A percentile compares a stretch with the other conserved stretches of the same genome.
Conservation (phyloP, 352 stramenopile genomes). For the Pythium sukuiense region DNA sequence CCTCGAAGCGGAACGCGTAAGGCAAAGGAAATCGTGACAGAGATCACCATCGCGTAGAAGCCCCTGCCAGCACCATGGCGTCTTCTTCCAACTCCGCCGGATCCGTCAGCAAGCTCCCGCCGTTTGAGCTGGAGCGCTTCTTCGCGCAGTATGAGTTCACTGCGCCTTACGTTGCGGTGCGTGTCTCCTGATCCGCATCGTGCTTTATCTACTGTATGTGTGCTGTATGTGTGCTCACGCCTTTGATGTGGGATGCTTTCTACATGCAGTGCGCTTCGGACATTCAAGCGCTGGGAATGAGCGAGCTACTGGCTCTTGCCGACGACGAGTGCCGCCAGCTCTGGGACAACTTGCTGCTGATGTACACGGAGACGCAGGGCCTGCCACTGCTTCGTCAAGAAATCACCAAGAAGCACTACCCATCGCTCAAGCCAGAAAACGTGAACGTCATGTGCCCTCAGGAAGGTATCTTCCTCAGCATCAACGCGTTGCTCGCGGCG, state of each 20-base stretch:
- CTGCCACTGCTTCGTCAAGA: conserved; percentile 41
- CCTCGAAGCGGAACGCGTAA: not conserved
- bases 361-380: conserved; percentile 48
- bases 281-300: conserved; percentile 38
- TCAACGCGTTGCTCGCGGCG: conserved; percentile 42
- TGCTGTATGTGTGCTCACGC: not conserved
- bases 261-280: conserved; percentile 38
- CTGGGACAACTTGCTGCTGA: conserved; percentile 40
- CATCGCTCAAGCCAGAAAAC: conserved; percentile 22
- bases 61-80: not conserved
- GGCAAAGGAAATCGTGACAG: not conserved
- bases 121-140: conserved; percentile 46
- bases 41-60: not conserved
- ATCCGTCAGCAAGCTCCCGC: conserved; percentile 28
- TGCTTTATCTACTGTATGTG: no score
- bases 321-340: conserved; percentile 43
- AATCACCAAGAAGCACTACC: conserved; percentile 38
- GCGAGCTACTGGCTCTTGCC: conserved; percentile 38
- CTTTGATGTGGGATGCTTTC: not conserved
- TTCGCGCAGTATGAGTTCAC: conserved; percentile 61
- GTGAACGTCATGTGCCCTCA: conserved; percentile 48
- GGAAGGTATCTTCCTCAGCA: conserved; percentile 64
- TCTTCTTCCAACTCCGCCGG: conserved; percentile 9
- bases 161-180: conserved; percentile 34
- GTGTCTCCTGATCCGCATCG: conserved; percentile 4